phyloP scores from a whole-genome alignment of 768 basidiomycete species.

The Tremella fuciformis region DNA sequence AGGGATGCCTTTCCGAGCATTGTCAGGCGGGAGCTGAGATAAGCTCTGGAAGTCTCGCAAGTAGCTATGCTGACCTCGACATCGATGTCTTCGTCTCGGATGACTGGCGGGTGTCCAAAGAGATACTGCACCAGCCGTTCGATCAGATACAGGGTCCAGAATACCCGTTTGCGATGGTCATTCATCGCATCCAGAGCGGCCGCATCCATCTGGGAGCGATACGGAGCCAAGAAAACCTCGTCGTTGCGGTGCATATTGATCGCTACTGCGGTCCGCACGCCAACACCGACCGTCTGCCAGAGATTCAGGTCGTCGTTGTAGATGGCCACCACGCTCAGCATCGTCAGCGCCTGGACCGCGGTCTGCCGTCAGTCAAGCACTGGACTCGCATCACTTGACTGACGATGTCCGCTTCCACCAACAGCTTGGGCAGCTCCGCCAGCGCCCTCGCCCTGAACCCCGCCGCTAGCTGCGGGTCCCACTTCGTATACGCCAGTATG shows the following conservation, averaged over 20 bases:
- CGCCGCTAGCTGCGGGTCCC: no score
- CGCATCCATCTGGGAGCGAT: background rate
- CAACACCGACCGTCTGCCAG: conserved; percentile 12
- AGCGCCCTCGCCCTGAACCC: no score
- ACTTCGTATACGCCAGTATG: no score
- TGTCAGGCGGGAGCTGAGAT: background rate
- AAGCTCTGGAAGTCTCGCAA: no score
- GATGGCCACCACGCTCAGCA: conserved; percentile 9
- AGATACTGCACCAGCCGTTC: conserved; percentile 16
- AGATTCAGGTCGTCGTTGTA: conserved; percentile 14
- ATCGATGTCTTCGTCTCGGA: conserved; percentile 19
- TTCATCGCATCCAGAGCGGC: conserved; percentile 7
- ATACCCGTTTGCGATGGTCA: conserved; percentile 14
- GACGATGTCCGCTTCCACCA: no score
- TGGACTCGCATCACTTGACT: no score
- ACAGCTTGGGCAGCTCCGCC: no score
- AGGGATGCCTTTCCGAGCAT: background rate
- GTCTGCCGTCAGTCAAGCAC: background rate
- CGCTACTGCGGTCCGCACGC: conserved; percentile 14
- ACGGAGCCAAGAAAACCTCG: conserved; percentile 12
- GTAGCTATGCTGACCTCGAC: conserved; percentile 13
- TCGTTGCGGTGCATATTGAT: conserved; percentile 20
- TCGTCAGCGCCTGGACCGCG: conserved; percentile 12
- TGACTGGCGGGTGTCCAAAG: conserved; percentile 5
- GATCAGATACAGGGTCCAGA: conserved; percentile 21